These are phyloP conservation scores for Excoecaria cochinchinensis DNA, from an alignment of 345 rosid genomes.

Conservation along the genomic window DNA sequence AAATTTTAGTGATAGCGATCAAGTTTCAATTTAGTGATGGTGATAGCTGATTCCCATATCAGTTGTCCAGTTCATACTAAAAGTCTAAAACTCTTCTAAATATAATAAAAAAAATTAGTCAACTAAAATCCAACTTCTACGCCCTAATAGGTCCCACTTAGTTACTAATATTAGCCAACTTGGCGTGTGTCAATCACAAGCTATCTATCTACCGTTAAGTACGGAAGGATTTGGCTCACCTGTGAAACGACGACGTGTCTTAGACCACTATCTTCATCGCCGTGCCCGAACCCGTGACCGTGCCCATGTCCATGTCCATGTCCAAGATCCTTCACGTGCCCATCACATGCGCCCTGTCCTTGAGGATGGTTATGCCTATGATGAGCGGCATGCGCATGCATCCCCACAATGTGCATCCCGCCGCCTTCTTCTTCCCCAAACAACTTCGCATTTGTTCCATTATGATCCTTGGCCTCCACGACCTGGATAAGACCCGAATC, in stretches of 20 bases:
- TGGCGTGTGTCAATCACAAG: not conserved
- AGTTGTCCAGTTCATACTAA: no score
- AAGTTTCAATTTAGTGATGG: no score
- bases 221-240: constrained; percentile 37
- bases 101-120: no score
- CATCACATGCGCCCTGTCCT: constrained; percentile 56
- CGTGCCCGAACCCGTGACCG: constrained; percentile 30
- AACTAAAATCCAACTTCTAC: no score
- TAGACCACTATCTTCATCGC: constrained; percentile 50
- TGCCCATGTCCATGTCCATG: constrained; percentile 12
- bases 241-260: constrained; percentile 94
- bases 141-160: not conserved
- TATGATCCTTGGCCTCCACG: constrained; percentile 27
- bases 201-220: not conserved
- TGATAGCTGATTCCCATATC: no score
- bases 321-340: constrained; percentile 25
- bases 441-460: constrained; percentile 38
- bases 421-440: constrained; percentile 88
- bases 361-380: constrained; percentile 74
- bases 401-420: constrained; percentile 88
- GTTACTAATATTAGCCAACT: not conserved
- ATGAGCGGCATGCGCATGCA: constrained; percentile 83
- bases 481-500: constrained; percentile 47
- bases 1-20: no score
- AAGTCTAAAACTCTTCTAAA: no score